Evolutionary conservation across 305 asterid species (phyloP).

Genomic region (Rubia balearica): DNA sequence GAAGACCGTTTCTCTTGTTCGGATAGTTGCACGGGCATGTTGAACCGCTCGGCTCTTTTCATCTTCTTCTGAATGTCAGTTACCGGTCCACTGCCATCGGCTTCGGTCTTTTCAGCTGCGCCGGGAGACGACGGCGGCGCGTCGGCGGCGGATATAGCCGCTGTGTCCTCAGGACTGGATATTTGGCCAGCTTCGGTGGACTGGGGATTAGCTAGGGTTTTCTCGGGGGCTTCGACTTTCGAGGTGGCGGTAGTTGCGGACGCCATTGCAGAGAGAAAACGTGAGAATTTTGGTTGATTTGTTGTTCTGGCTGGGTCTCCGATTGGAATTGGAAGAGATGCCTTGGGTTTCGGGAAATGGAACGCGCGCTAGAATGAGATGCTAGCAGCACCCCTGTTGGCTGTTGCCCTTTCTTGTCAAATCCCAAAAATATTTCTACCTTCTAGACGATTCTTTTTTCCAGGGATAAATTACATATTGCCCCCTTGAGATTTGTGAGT

Average conservation of each 20-base stretch:
- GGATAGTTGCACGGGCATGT: slow-evolving; percentile 27
- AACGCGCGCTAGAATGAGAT: not conserved
- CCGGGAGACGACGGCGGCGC: slow-evolving; percentile 12
- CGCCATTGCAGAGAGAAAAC: slow-evolving; percentile 17
- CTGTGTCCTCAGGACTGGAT: slow-evolving; percentile 10
- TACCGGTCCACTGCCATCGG: slow-evolving; percentile 15
- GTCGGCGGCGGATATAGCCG: not conserved
- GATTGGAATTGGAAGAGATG: not conserved
- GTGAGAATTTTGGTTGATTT: not conserved
- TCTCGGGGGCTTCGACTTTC: slow-evolving; percentile 21
- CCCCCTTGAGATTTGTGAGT: too few relatives aligned
- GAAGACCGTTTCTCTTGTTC: slow-evolving; percentile 36
- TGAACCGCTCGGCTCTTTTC: slow-evolving; percentile 35
- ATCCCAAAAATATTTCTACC: too few relatives aligned
- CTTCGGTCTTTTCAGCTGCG: slow-evolving; percentile 6
- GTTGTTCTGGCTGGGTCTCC: not conserved
- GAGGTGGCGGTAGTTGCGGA: slow-evolving; percentile 8
- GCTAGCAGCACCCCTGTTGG: not conserved
- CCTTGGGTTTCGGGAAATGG: not conserved
- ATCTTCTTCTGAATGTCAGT: slow-evolving; percentile 33
- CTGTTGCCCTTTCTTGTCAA: not conserved
- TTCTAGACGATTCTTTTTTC: too few relatives aligned
- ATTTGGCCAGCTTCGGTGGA: slow-evolving; percentile 15
- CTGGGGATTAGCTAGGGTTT: slow-evolving; percentile 16
- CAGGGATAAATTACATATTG: too few relatives aligned